phyloP scores from a whole-genome alignment of 345 rosid genomes.

The Sonneratia alba region DNA sequence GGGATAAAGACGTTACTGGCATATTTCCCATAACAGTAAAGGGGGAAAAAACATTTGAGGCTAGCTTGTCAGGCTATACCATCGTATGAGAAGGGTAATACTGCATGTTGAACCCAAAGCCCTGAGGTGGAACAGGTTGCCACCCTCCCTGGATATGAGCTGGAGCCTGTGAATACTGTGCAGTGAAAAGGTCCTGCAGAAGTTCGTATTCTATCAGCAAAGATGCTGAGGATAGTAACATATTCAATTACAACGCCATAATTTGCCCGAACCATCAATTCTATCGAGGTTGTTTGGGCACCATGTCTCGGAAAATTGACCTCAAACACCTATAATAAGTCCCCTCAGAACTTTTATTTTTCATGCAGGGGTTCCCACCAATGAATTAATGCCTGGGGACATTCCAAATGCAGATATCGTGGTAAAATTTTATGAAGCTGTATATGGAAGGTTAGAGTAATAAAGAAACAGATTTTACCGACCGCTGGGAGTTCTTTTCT shows the following conservation, averaged over 20 bases:
- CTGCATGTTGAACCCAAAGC: constrained; percentile 39
- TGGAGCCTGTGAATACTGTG: constrained; percentile 31
- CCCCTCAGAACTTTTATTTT: neutral
- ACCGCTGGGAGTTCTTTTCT: constrained; percentile 75
- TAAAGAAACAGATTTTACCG: constrained; percentile 7
- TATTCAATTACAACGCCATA: neutral
- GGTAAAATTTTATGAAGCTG: neutral
- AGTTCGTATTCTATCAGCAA: neutral
- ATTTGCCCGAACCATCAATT: neutral
- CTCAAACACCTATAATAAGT: too few species aligned
- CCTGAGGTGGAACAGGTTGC: constrained; percentile 35
- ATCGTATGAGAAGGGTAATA: constrained; percentile 32
- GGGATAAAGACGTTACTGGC: constrained; percentile 5
- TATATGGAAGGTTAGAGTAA: neutral
- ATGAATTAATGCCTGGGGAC: too few species aligned
- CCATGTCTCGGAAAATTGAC: neutral
- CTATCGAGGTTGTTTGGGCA: too few species aligned
- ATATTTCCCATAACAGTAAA: neutral
- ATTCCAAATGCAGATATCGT: too few species aligned
- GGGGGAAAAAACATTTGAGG: neutral
- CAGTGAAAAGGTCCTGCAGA: constrained; percentile 61
- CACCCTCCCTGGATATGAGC: constrained; percentile 38
- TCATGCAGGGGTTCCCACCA: too few species aligned
- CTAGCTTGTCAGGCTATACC: constrained; percentile 29
- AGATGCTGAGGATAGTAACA: too few species aligned